phyloP scores from a whole-genome alignment of 2,329 filamentous ascomycete genomes.

The Colletotrichum gigasporum region DNA sequence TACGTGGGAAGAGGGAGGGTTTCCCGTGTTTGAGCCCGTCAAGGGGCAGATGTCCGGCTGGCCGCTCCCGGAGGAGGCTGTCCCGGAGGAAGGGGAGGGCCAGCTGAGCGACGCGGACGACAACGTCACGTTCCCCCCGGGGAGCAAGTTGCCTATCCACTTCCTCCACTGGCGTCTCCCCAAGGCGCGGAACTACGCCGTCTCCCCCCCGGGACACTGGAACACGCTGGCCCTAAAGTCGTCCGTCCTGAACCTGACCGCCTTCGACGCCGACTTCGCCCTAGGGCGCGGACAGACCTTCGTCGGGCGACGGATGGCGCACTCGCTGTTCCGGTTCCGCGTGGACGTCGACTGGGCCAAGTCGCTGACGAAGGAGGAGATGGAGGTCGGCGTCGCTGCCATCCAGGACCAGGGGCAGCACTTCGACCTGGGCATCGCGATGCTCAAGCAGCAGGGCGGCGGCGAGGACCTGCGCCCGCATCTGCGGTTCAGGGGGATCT shows the following conservation, averaged over 20 bases:
- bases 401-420: conserved; percentile 66
- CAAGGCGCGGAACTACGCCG: conserved; percentile 51
- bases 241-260: conserved; percentile 63
- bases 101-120: conserved; percentile 55
- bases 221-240: conserved; percentile 57
- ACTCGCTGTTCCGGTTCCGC: conserved; percentile 62
- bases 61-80: conserved; percentile 45
- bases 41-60: conserved; percentile 46
- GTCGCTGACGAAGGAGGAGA: conserved; percentile 43
- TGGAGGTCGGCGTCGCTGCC: conserved; percentile 62
- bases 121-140: conserved; percentile 54
- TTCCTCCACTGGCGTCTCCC: conserved; percentile 67
- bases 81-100: conserved; percentile 44
- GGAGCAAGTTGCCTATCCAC: conserved; percentile 57
- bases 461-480: neutral
- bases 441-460: conserved; percentile 36
- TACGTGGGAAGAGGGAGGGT: conserved; percentile 45
- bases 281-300: conserved; percentile 49
- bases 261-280: conserved; percentile 53
- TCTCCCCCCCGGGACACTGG: conserved; percentile 52
- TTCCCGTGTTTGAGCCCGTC: conserved; percentile 41
- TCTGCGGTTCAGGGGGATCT: conserved; percentile 33
- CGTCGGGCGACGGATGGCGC: conserved; percentile 62
- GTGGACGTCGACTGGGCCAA: conserved; percentile 53
- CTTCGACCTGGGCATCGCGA: conserved; percentile 54